Base-by-base conservation (phyloP, 2,329 filamentous ascomycete genomes). In the Clarireedia homoeocarpa region DNA sequence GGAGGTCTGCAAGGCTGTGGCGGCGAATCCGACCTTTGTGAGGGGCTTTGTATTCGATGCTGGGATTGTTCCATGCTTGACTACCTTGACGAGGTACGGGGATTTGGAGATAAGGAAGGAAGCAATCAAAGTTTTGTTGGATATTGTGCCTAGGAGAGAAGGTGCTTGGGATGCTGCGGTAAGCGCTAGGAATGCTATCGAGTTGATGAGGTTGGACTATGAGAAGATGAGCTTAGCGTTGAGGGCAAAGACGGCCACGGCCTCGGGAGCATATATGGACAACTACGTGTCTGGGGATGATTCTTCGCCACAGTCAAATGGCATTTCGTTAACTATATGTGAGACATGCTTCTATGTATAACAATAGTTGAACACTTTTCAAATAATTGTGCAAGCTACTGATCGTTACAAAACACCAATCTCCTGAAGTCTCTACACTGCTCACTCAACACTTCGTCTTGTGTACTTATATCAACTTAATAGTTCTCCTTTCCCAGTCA, bases 131-230 rank as follows among this genome's bases (percentile, higher is more conserved):
- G n/a, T 55, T 9, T 17, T 55, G 15, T 15, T 55, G 12, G 46
- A 36, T 9, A 55, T 55, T 26, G 38, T 55, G 17, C 46, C 52
- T 6, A 50, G 52, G 17, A 55, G 52, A 55, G 52, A 55, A 39
- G 52, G 52, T 14, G 27, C 34, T 15, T 50, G 52, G 52, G 46
- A 55, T 44, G 52, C 52, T 15, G 45, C 52, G 30, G 6, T 26
- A 2, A 30, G 34, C 24, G 52, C 46, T 17, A 40, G 12, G 34
- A 34, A 50, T 24, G 52, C 52, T 4, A 55, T 50, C n/a, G 12
- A 10, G 24, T 3, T 26, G 45, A 20, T 44, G 40, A 44, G n/a
- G 40, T 20, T 20, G 40, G 40, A 24, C 7, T 44, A 44, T 12
- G 40, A 44, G 30, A 34, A 34, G 30, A 34, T 34, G 30, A 34